Conservation (phyloP, 2,329 filamentous ascomycete species). For the Iodosphaeria phyllophila region DNA sequence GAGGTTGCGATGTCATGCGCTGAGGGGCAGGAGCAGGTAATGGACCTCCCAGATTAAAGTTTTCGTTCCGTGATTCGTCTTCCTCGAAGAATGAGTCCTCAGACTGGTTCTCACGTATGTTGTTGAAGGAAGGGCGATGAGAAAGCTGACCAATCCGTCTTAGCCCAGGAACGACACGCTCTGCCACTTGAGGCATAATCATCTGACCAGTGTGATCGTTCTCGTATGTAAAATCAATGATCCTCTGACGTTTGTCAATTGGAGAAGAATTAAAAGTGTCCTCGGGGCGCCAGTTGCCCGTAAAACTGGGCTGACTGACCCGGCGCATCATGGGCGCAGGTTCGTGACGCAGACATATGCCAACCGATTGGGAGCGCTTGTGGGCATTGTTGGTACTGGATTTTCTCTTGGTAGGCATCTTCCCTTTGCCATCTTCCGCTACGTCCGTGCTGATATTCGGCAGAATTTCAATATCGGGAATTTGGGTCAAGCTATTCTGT, state of each 20-base stretch:
- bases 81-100: conserved; percentile 11
- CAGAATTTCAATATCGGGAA: conserved; percentile 40
- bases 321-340: conserved; percentile 10
- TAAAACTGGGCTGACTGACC: conserved; percentile 9
- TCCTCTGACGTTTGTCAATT: conserved; percentile 12
- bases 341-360: conserved; percentile 8
- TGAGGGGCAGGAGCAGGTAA: conserved; percentile 8
- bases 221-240: conserved; percentile 7
- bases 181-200: conserved; percentile 3
- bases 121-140: conserved; percentile 14
- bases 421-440: conserved; percentile 10
- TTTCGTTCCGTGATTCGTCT: conserved; percentile 3
- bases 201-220: conserved; percentile 6
- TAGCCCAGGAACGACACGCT: conserved; percentile 6
- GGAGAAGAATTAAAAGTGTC: conserved; percentile 6
- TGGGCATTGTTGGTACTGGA: conserved; percentile 7
- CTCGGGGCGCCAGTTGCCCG: conserved; percentile 4
- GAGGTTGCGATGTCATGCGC: conserved; percentile 6
- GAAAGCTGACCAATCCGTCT: conserved; percentile 9
- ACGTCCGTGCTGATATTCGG: conserved; percentile 28
- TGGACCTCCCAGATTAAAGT: conserved; percentile 7
- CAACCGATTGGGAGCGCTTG: conserved; percentile 17
- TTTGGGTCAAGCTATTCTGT: conserved; percentile 19
- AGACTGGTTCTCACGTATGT: conserved; percentile 15
- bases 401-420: conserved; percentile 10